These are phyloP conservation scores for Styphnolobium japonicum DNA, from an alignment of 306 rosid species.

Conservation along the genomic window DNA sequence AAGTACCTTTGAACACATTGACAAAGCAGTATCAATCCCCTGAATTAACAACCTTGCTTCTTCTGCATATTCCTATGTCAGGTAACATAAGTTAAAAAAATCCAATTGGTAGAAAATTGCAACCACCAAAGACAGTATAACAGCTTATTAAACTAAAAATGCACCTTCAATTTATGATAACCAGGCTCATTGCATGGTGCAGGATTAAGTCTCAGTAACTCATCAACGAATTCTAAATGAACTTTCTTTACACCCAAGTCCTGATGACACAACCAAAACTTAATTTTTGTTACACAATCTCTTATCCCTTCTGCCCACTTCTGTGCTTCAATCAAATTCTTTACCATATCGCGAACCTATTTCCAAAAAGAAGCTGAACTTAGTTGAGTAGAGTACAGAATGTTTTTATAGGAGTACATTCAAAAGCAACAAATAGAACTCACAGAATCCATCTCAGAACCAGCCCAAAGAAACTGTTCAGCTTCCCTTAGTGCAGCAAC, in stretches of 20 bases:
- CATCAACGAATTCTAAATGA: constrained; percentile 52
- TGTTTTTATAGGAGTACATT: constrained; percentile 7
- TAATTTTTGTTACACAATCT: constrained; percentile 63
- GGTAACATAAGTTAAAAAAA: neutral
- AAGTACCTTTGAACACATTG: constrained; percentile 55
- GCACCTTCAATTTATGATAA: constrained; percentile 78
- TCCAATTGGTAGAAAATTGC: constrained; percentile 18
- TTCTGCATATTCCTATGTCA: constrained; percentile 65
- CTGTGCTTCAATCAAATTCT: constrained; percentile 58
- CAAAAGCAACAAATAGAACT: constrained; percentile 39
- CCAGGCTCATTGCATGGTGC: constrained; percentile 70
- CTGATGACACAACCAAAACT: constrained; percentile 45
- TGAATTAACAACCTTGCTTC: constrained; percentile 57
- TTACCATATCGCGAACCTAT: constrained; percentile 78
- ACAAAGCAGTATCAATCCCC: constrained; percentile 56
- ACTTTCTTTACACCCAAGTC: constrained; percentile 46
- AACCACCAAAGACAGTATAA: constrained; percentile 20
- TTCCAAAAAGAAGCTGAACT: constrained; percentile 23
- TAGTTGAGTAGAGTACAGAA: neutral
- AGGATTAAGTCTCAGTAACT: constrained; percentile 55
- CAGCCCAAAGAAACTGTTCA: constrained; percentile 98
- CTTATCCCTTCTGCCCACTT: constrained; percentile 79
- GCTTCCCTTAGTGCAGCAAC: constrained; percentile 62
- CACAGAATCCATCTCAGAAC: constrained; percentile 92
- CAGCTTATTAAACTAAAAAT: constrained; percentile 23